Base-by-base conservation (phyloP, 805 yeast species). In the Candida yuanshanica region DNA sequence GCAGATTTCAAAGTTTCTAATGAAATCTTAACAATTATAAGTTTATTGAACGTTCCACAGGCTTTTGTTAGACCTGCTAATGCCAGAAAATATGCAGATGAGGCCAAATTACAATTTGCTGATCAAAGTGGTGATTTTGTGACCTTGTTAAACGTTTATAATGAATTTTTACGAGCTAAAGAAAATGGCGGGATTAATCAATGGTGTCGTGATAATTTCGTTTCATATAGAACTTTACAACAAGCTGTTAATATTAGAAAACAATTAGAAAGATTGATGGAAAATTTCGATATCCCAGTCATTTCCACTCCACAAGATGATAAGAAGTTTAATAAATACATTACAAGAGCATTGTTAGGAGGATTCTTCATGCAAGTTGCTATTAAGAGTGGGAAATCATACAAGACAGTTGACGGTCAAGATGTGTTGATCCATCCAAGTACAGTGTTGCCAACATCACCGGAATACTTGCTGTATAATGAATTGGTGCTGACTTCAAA, bases 351-450 rank as follows among this genome's bases (percentile, higher is more conserved):
- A 0, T 65, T 93, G 44, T 74, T 87, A 4, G 76, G 87, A n/a
- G 99, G 99, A 2, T 90, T 89, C 63, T 93, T 93, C 70, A 90
- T 93, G 98, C 99, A 93, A 68, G 95, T 86, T 41, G 98, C 97
- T 25, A 93, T 90, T 68, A 87, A 86, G 69, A 76, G 84, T n/a
- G 81, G 87, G 29, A 83, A 82, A 55, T 90, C 86, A n/a, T 91
- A 83, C 62, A 74, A 85, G 52, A 93, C 99, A 0, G 84, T 90
- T 38, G 99, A 93, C 64, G 89, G 90, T 58, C 99, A 93, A 68
- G 98, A 91, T 48, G 98, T 91, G 11, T 66, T 89, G 54, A 73
- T 93, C 36, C 99, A 93, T 60, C 99, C 99, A 46, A 82, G 93
- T 41, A 87, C 97, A 2, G 93, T 89, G 10, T 67, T 91, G 44